These are phyloP conservation scores for Elsinoe batatas DNA, from an alignment of 2,329 filamentous ascomycete genomes.

Conservation along the genomic window DNA sequence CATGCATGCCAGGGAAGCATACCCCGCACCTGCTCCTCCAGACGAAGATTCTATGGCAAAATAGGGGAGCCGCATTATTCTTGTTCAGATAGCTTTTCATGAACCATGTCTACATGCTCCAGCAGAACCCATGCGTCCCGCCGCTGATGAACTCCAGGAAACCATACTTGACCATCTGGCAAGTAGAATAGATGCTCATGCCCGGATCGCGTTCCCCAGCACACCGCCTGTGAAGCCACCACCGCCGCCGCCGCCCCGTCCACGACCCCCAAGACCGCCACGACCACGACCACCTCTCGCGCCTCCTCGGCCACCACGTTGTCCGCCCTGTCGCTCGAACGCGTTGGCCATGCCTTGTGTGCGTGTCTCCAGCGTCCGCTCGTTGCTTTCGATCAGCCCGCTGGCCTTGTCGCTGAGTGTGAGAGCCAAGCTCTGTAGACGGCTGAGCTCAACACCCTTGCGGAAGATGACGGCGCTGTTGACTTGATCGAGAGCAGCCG, in stretches of 20 bases:
- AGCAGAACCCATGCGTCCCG: not conserved
- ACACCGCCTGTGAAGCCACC: conserved; percentile 77
- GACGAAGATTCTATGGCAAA: too few relatives aligned
- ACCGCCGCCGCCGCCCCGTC: conserved; percentile 53
- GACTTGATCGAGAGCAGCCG: conserved; percentile 93
- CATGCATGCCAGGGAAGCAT: not conserved
- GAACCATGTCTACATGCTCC: conserved; percentile 12
- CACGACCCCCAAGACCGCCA: conserved; percentile 47
- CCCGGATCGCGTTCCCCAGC: conserved; percentile 49
- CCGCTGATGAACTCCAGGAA: conserved; percentile 2
- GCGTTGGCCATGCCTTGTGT: conserved; percentile 93
- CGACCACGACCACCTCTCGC: conserved; percentile 51
- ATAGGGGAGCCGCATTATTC: too few relatives aligned
- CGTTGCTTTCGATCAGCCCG: conserved; percentile 90
- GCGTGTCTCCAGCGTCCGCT: conserved; percentile 91
- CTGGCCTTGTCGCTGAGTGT: conserved; percentile 95
- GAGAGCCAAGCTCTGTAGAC: conserved; percentile 88
- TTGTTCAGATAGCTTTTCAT: conserved; percentile 6
- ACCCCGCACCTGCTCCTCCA: not conserved
- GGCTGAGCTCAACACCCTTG: conserved; percentile 95
- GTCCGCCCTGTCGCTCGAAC: conserved; percentile 83
- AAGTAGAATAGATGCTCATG: conserved; percentile 25
- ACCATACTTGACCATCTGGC: not conserved
- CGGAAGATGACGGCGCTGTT: conserved; percentile 97
- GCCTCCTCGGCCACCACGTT: conserved; percentile 56